Evolutionary conservation across 129 eudicot species (phyloP).

Genomic region (Erigeron canadensis): DNA sequence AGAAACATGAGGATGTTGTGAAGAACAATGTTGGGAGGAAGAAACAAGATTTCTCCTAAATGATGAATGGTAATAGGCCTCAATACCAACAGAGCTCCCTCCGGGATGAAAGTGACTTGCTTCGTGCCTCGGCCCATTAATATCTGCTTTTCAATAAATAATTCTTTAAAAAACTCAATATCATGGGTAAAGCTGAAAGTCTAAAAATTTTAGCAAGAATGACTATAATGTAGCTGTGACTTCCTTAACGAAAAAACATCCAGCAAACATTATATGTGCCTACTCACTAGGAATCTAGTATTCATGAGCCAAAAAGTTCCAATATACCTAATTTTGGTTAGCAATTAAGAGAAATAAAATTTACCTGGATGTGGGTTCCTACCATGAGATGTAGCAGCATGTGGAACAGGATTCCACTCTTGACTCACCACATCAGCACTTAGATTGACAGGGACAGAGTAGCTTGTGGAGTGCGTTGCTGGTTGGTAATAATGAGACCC

Average conservation of each 20-base stretch:
- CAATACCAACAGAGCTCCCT: conserved; percentile 19
- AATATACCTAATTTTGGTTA: neutral
- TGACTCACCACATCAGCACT: conserved; percentile 28
- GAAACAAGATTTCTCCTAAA: conserved; percentile 21
- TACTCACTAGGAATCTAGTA: too few relatives aligned
- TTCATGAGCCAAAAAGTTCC: too few relatives aligned
- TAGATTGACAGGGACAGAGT: conserved; percentile 12
- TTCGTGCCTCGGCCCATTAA: conserved; percentile 19
- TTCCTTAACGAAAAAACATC: too few relatives aligned
- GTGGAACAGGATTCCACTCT: conserved; percentile 32
- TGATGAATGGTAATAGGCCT: conserved; percentile 10
- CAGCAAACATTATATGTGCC: too few relatives aligned
- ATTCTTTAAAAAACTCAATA: neutral
- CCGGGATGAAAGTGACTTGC: conserved; percentile 18
- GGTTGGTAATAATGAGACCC: conserved; percentile 26
- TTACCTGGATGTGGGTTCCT: conserved; percentile 30
- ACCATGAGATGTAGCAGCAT: conserved; percentile 25
- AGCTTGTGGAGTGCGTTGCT: conserved; percentile 20
- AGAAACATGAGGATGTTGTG: conserved; percentile 24
- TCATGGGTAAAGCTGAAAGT: neutral
- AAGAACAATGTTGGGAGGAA: conserved; percentile 2
- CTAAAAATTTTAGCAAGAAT: neutral
- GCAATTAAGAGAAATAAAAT: neutral
- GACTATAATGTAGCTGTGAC: too few relatives aligned
- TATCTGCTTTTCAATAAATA: conserved; percentile 29